Conservation (phyloP, 495 filamentous ascomycete genomes). For the Talaromyces borbonicus region DNA sequence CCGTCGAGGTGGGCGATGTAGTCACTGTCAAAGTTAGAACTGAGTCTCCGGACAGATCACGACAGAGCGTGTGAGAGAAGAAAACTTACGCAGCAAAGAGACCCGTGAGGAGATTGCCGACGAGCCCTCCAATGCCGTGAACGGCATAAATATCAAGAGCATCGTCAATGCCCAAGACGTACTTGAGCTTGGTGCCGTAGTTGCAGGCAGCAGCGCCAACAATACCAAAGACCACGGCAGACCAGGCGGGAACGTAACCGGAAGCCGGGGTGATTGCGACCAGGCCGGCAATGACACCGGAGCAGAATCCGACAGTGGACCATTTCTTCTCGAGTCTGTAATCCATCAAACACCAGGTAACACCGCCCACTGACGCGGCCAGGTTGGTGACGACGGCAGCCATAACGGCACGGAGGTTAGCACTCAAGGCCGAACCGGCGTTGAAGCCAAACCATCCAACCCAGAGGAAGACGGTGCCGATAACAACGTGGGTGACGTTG, state of each 20-base stretch:
- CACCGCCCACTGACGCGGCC: conserved; percentile 60
- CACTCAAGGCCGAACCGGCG: conserved; percentile 79
- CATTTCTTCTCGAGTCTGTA: conserved; percentile 92
- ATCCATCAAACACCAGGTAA: conserved; percentile 93
- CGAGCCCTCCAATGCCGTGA: conserved; percentile 76
- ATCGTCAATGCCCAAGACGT: conserved; percentile 76
- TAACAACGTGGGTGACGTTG: conserved; percentile 94
- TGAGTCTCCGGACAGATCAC: background rate
- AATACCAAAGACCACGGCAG: conserved; percentile 82
- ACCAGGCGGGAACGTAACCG: conserved; percentile 84
- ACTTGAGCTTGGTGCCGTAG: conserved; percentile 96
- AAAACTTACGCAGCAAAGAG: conserved; percentile 76
- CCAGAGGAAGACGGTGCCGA: conserved; percentile 97
- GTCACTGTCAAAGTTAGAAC: conserved; percentile 38
- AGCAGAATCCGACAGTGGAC: conserved; percentile 96
- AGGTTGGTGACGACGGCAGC: conserved; percentile 49
- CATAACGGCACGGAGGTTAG: conserved; percentile 70
- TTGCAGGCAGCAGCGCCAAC: conserved; percentile 80
- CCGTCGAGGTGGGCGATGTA: conserved; percentile 90
- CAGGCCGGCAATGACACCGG: conserved; percentile 82
- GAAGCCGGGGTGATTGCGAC: conserved; percentile 91
- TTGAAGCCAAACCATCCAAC: conserved; percentile 99
- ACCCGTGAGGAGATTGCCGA: conserved; percentile 82
- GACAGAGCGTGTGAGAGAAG: background rate
- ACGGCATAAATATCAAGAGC: conserved; percentile 92